These are phyloP conservation scores for Capsicum baccatum DNA, from an alignment of 257 asterid genomes.

Conservation along the genomic window DNA sequence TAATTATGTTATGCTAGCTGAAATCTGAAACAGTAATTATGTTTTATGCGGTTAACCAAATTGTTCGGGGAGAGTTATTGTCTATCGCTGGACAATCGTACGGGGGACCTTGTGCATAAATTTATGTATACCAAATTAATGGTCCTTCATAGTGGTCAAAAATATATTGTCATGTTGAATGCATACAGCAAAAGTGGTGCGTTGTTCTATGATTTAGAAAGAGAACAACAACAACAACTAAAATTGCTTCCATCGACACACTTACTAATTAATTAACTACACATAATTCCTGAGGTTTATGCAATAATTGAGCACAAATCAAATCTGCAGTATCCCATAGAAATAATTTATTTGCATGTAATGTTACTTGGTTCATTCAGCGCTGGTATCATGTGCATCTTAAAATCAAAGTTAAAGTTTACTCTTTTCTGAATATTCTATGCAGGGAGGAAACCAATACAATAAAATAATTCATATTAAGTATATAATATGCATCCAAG, in stretches of 20 bases:
- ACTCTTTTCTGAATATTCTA: background rate
- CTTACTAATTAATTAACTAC: background rate
- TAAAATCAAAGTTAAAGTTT: background rate
- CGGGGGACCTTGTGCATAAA: background rate
- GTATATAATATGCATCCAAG: background rate
- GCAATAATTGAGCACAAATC: background rate
- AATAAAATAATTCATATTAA: background rate
- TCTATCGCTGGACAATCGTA: background rate
- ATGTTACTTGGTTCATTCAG: background rate
- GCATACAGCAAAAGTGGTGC: background rate
- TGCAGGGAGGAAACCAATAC: background rate
- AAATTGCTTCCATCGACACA: background rate
- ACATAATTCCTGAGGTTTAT: background rate
- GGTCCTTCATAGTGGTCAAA: background rate
- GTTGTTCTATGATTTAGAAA: background rate
- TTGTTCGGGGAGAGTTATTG: background rate
- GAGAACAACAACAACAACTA: background rate
- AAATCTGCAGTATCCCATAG: background rate
- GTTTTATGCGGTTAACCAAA: background rate
- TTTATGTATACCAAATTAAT: background rate
- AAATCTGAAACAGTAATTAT: background rate
- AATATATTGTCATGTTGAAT: no score
- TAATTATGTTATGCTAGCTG: background rate
- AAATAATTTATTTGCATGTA: background rate
- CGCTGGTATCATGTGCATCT: constrained; percentile 4